phyloP scores from a whole-genome alignment of 106 monocot genomes.

The Acorus gramineus region DNA sequence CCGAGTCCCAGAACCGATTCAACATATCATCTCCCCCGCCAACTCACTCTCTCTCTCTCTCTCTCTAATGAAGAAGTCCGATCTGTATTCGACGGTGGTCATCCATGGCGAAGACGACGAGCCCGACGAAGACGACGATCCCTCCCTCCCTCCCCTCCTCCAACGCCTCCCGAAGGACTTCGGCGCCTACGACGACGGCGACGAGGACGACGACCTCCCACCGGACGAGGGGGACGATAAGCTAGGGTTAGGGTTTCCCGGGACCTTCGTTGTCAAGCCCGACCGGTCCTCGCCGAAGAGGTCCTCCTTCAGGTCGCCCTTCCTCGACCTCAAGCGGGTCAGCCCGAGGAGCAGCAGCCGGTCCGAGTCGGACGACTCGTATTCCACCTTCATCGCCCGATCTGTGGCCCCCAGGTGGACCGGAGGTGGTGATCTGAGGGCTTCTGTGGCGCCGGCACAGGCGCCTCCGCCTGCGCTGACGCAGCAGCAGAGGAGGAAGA shows the following conservation, averaged over 20 bases:
- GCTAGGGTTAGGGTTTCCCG: conserved; percentile 18
- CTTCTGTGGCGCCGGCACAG: too few species aligned
- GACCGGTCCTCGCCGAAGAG: conserved; percentile 13
- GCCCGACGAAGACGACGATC: conserved; percentile 48
- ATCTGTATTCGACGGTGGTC: conserved; percentile 79
- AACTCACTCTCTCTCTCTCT: conserved; percentile 9
- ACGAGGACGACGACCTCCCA: conserved; percentile 21
- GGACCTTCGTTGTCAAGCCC: conserved; percentile 64
- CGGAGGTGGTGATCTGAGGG: too few species aligned
- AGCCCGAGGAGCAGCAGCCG: conserved; percentile 15
- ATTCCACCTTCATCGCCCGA: conserved; percentile 55
- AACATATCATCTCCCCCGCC: not conserved
- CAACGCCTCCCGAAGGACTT: conserved; percentile 95
- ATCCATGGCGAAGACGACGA: conserved; percentile 47
- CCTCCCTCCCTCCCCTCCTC: conserved; percentile 87
- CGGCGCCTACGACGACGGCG: conserved; percentile 38
- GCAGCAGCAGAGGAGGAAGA: conserved; percentile 50
- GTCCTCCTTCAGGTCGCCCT: conserved; percentile 22
- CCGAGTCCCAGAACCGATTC: too few species aligned
- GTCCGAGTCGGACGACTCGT: conserved; percentile 35
- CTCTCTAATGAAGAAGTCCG: conserved; percentile 19
- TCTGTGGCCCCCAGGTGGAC: conserved; percentile 13
- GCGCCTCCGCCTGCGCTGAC: too few species aligned
- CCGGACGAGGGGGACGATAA: conserved; percentile 14
- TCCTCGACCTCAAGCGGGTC: conserved; percentile 35